Conservation (phyloP, 179 eudicot species). For the Spinacia oleracea region DNA sequence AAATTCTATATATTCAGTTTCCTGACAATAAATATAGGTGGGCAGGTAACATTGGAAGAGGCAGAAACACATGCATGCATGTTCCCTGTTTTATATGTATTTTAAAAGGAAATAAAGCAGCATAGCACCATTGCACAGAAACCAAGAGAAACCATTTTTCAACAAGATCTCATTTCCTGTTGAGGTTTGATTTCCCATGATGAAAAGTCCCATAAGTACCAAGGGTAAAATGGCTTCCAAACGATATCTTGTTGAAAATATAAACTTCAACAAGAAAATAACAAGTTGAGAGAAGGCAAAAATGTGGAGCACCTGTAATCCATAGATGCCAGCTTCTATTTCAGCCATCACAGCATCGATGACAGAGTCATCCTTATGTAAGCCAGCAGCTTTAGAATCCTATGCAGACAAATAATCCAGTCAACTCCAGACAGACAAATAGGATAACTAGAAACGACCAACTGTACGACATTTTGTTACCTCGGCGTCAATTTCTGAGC, state of each 20-base stretch:
- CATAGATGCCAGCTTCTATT: constrained; percentile 84
- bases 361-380: constrained; percentile 42
- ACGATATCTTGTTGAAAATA: background rate
- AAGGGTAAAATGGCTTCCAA: background rate
- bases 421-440: constrained; percentile 20
- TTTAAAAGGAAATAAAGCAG: background rate
- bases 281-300: background rate
- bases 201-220: background rate
- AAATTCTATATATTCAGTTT: background rate
- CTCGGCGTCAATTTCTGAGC: constrained; percentile 45
- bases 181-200: background rate
- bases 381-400: constrained; percentile 47
- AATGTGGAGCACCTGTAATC: constrained; percentile 61
- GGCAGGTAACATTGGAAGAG: background rate
- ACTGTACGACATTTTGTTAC: constrained; percentile 32
- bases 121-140: constrained; percentile 6
- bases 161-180: too few species aligned
- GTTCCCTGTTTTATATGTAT: background rate
- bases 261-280: constrained; percentile 2
- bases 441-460: constrained; percentile 19
- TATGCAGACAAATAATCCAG: constrained; percentile 31
- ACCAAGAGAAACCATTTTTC: background rate
- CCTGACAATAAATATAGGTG: background rate
- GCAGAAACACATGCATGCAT: background rate
- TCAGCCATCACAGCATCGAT: constrained; percentile 81